Conservation (phyloP, 1,284 basidiomycete species). For the Trametes pubescens region DNA sequence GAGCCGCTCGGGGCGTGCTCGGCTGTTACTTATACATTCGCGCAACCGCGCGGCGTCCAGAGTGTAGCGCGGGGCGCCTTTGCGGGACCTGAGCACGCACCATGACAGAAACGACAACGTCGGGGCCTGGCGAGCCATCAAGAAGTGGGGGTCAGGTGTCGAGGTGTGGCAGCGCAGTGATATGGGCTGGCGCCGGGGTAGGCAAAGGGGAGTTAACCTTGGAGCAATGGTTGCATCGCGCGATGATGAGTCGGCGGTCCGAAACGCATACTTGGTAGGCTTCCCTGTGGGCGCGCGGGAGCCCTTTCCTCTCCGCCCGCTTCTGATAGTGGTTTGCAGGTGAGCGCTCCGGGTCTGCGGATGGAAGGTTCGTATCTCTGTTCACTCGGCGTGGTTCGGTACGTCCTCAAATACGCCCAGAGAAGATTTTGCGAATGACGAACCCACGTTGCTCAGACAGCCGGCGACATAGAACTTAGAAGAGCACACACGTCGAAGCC, state of each 20-base stretch:
- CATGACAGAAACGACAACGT: too few relatives aligned
- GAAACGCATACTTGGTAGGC: neutral
- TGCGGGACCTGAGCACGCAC: too few relatives aligned
- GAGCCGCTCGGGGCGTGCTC: neutral
- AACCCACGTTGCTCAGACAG: neutral
- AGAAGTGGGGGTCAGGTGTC: neutral
- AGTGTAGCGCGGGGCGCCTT: neutral
- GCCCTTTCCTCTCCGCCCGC: neutral
- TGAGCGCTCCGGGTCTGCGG: too few relatives aligned
- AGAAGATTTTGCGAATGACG: neutral
- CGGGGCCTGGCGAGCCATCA: neutral
- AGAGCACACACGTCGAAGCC: neutral
- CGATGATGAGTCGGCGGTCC: neutral
- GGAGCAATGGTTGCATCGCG: neutral
- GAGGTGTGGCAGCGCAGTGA: neutral
- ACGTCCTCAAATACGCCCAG: neutral
- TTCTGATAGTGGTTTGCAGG: neutral
- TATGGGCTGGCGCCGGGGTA: neutral
- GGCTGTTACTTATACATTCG: constrained; percentile 6
- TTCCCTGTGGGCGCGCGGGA: neutral
- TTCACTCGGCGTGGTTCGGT: neutral
- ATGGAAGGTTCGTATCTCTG: neutral
- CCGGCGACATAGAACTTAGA: neutral
- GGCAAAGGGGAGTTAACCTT: neutral
- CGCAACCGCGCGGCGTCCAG: neutral